A percentile compares a stretch with the other conserved stretches of the same genome.
Conservation (phyloP, 2,329 filamentous ascomycete genomes). For the Shiraia bambusicola region DNA sequence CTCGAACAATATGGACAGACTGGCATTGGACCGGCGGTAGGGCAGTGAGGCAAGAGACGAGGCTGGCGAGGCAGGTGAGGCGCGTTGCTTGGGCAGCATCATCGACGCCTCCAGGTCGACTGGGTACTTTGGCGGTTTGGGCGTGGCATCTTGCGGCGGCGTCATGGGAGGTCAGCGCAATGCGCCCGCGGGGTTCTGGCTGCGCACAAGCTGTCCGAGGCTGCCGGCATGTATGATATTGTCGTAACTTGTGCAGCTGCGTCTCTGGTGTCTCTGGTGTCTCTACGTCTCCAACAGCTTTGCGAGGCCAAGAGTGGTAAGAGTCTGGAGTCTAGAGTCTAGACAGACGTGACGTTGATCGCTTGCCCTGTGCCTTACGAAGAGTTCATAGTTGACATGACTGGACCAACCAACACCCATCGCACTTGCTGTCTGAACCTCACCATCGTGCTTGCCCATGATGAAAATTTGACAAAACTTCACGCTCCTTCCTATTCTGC, state of each 20-base stretch:
- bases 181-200: constrained; percentile 35
- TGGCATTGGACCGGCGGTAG: constrained; percentile 55
- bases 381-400: too few relatives aligned
- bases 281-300: constrained; percentile 2
- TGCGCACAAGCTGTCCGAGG: constrained; percentile 32
- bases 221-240: constrained; percentile 38
- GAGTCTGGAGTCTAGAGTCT: too few relatives aligned
- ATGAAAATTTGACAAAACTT: neutral
- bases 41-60: constrained; percentile 61
- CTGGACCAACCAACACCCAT: constrained; percentile 26
- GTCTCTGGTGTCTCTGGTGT: neutral
- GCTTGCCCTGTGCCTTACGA: constrained; percentile 24
- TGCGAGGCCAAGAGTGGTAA: too few relatives aligned
- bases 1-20: constrained; percentile 55
- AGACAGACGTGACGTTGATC: constrained; percentile 24
- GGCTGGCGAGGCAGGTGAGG: constrained; percentile 59
- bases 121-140: constrained; percentile 38
- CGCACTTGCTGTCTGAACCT: neutral
- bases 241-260: too few relatives aligned
- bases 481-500: constrained; percentile 6
- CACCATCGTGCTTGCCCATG: neutral
- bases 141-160: constrained; percentile 44
- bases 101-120: constrained; percentile 68
- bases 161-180: constrained; percentile 44
- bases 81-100: constrained; percentile 61